phyloP scores from a whole-genome alignment of 495 filamentous ascomycete genomes.

The Daldinia concentrica region DNA sequence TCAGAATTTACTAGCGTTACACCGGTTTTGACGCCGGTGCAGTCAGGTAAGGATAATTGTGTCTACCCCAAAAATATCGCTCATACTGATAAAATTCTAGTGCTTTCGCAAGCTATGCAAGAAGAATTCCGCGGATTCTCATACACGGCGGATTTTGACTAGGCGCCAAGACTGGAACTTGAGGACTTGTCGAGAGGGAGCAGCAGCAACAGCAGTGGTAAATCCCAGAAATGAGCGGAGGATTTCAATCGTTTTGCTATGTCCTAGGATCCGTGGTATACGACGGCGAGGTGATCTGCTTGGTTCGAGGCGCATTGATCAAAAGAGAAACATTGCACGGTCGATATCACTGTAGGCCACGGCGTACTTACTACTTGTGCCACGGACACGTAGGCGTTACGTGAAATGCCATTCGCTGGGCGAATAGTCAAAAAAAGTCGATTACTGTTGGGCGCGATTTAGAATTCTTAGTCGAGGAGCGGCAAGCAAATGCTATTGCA shows the following conservation, averaged over 20 bases:
- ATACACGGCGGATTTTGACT: slow-evolving; percentile 69
- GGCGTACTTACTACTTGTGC: slow-evolving; percentile 20
- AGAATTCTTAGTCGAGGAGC: slow-evolving; percentile 30
- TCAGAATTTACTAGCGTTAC: slow-evolving; percentile 98
- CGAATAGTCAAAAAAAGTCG: slow-evolving; percentile 31
- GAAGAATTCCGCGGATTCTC: slow-evolving; percentile 99
- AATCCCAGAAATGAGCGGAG: not conserved
- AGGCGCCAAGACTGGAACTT: slow-evolving; percentile 23
- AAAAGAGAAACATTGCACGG: slow-evolving; percentile 11
- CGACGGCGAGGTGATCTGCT: slow-evolving; percentile 23
- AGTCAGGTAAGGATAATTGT: slow-evolving; percentile 75
- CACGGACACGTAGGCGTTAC: slow-evolving; percentile 26
- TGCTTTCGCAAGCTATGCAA: slow-evolving; percentile 98
- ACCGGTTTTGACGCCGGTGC: slow-evolving; percentile 94
- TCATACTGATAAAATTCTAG: slow-evolving; percentile 57
- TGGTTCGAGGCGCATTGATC: slow-evolving; percentile 28
- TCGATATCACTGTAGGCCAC: slow-evolving; percentile 19
- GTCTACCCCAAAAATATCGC: slow-evolving; percentile 24
- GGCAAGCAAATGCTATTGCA: slow-evolving; percentile 25
- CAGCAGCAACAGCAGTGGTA: not conserved
- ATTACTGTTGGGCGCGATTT: slow-evolving; percentile 22
- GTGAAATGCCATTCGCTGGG: slow-evolving; percentile 38
- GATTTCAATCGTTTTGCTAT: slow-evolving; percentile 29
- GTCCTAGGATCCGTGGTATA: slow-evolving; percentile 18
- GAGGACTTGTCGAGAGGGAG: slow-evolving; percentile 5